Evolutionary conservation across 345 rosid species (phyloP).

Genomic region (Acer yangbiense): DNA sequence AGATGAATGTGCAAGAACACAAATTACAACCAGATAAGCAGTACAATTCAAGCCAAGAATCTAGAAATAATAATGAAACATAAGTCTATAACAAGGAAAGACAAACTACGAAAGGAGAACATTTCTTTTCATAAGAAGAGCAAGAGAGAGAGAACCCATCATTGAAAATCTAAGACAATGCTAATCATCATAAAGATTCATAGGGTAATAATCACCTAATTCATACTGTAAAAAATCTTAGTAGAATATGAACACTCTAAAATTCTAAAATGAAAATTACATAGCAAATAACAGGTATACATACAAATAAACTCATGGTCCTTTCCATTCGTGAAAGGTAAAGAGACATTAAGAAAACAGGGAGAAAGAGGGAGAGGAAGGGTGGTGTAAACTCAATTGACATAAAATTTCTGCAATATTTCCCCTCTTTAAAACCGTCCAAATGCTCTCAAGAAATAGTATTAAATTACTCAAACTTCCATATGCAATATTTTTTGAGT

Average conservation of each 20-base stretch:
- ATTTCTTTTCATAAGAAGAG: neutral
- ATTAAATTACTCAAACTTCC: neutral
- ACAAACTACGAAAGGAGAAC: neutral
- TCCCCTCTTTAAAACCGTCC: neutral
- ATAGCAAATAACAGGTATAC: neutral
- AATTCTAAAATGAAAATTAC: neutral
- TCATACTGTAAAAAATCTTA: neutral
- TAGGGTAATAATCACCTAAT: neutral
- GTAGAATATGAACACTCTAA: neutral
- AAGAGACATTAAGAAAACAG: neutral
- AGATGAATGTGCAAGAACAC: neutral
- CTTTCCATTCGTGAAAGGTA: neutral
- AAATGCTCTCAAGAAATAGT: neutral
- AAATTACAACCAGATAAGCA: neutral
- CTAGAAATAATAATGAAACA: neutral
- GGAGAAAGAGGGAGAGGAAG: neutral
- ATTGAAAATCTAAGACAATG: neutral
- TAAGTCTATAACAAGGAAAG: neutral
- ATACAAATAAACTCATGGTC: neutral
- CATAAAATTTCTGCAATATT: neutral
- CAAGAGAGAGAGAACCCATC: neutral
- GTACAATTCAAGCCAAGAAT: neutral
- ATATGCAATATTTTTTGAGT: neutral
- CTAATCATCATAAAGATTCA: neutral
- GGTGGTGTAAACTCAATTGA: neutral